Conservation (phyloP, 1,284 basidiomycete species). For the Malassezia slooffiae region DNA sequence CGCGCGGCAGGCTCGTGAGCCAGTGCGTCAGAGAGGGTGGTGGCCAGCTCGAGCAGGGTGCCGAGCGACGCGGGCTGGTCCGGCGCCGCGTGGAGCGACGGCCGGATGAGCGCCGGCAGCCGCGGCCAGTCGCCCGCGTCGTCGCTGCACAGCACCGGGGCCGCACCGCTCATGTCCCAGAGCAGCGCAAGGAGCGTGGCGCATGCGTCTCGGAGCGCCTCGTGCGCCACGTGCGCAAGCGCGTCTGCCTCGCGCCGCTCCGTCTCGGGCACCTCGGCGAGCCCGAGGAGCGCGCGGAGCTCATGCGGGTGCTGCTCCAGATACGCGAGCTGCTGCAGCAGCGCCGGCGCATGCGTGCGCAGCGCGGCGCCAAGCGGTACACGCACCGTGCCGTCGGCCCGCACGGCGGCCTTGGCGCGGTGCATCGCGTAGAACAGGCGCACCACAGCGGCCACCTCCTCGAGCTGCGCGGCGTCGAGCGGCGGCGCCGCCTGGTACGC, state of each 20-base stretch:
- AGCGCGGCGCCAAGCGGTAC: conserved; percentile 50
- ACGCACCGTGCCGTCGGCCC: background rate
- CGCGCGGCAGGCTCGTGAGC: background rate
- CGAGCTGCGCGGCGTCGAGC: conserved; percentile 24
- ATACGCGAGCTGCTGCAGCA: conserved; percentile 80
- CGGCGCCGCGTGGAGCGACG: conserved; percentile 27
- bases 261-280: conserved; percentile 60
- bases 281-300: conserved; percentile 64
- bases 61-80: conserved; percentile 31
- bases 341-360: conserved; percentile 56
- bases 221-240: conserved; percentile 51
- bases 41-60: conserved; percentile 28
- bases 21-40: background rate
- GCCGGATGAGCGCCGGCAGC: conserved; percentile 46
- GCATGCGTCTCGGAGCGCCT: conserved; percentile 21
- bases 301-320: conserved; percentile 81
- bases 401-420: conserved; percentile 16
- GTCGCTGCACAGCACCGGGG: conserved; percentile 57
- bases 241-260: conserved; percentile 55
- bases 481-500: conserved; percentile 2
- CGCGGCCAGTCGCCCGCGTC: conserved; percentile 62
- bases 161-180: conserved; percentile 60
- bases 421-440: conserved; percentile 26
- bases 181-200: conserved; percentile 54
- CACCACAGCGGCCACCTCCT: conserved; percentile 22